These are phyloP conservation scores for Cystofilobasidium ferigula DNA, from an alignment of 768 basidiomycete species.

Conservation along the genomic window DNA sequence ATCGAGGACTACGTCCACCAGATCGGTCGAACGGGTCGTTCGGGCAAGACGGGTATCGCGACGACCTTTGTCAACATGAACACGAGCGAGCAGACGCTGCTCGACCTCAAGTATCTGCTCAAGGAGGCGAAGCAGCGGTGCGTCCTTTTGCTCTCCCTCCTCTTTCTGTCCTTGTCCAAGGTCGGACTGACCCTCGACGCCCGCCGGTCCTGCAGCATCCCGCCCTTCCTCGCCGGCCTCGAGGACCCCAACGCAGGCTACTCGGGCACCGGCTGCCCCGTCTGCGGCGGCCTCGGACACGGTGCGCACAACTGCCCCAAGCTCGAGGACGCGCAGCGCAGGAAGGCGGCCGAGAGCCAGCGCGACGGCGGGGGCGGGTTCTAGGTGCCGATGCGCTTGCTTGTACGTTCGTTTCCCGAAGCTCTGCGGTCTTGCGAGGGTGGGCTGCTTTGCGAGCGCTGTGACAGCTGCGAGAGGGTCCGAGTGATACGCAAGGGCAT, in stretches of 20 bases:
- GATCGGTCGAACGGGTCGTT: conserved; percentile 93
- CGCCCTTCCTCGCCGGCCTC: conserved; percentile 76
- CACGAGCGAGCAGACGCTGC: conserved; percentile 84
- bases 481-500: too few species aligned
- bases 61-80: conserved; percentile 99
- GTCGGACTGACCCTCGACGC: neutral
- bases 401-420: too few species aligned
- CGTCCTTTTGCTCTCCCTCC: conserved; percentile 31
- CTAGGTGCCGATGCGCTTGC: conserved; percentile 16
- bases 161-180: neutral
- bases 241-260: conserved; percentile 79
- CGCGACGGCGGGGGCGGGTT: conserved; percentile 55
- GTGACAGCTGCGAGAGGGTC: too few species aligned
- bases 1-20: conserved; percentile 99
- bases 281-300: conserved; percentile 95
- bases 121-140: conserved; percentile 98
- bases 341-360: conserved; percentile 81
- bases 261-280: conserved; percentile 76
- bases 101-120: conserved; percentile 91
- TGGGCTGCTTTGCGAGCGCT: too few species aligned
- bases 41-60: conserved; percentile 95
- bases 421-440: too few species aligned
- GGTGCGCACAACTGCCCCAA: conserved; percentile 92
- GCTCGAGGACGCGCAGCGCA: conserved; percentile 78
- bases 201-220: conserved; percentile 52